Evolutionary conservation across 2,329 filamentous ascomycete species (phyloP), one percentile per base, ranked within the genome.

Genomic region (Conoideocrella luteorostrata): DNA sequence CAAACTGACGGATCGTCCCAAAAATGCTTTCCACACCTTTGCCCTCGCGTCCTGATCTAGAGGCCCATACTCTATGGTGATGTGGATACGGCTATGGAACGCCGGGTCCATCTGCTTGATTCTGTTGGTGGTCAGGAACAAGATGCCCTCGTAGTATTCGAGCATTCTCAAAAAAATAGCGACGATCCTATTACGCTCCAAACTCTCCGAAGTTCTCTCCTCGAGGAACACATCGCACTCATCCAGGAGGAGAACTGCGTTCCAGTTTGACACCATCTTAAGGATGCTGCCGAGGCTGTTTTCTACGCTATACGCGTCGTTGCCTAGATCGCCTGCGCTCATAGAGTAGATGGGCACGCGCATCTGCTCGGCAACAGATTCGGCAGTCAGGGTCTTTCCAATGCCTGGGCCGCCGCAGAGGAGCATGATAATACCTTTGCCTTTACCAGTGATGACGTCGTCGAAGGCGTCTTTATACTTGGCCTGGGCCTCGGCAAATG

Each of bases 301-400:
- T 59, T 88, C 86, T 0, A 90, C 72, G 13, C 74, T 74, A 46
- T 74, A 71, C 0, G 81, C 75, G 43, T 82, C 75, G 2, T 79
- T 79, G 22, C 86, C 85, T 0, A 90, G 72, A 56, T 89, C 85
- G 23, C 85, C 85, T 0, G 83, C 83, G 47, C 66, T 68, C 39
- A 78, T 65, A 20, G 65, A 67, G 52, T 75, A 75, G 5, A 78
- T 62, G 2, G 73, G 75, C 30, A 67, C 65, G 35, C 62, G 61
- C 48, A 70, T 68, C 50, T 67, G 61, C 58, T 77, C 73, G 1
- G 74, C 71, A 3, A 77, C 69, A 1, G 66, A 63, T 56, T 71
- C 69, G 7, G 70, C 70, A 2, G 71, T 74, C 32, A 69, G 57
- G 1, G 71, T 75, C 61, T 74, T 74, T 20, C 73, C 73, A 5